Conservation (phyloP, 1,284 basidiomycete genomes). For the Ganoderma lingzhi region DNA sequence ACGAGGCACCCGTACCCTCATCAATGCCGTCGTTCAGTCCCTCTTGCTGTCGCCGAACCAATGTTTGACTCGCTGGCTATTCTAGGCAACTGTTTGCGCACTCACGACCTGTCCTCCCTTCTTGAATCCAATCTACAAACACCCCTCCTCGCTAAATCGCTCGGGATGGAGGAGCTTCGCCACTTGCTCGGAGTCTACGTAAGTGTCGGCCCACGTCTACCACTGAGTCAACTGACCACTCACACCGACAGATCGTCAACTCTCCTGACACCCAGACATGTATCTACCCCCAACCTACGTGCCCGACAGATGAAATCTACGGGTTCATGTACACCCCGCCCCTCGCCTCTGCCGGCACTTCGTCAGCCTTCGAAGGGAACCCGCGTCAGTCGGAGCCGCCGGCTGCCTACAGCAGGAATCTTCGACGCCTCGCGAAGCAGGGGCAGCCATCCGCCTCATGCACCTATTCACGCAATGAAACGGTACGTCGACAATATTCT, state of each 20-base stretch:
- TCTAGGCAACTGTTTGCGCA: constrained; percentile 9
- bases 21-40: neutral
- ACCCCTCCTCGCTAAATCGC: constrained; percentile 1
- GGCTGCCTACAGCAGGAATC: constrained; percentile 1
- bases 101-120: neutral
- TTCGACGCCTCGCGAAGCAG: constrained; percentile 7
- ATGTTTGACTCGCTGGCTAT: neutral
- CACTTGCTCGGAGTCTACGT: constrained; percentile 3
- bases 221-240: neutral
- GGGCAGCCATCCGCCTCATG: constrained; percentile 15
- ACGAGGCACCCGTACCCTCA: neutral
- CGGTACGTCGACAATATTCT: constrained; percentile 14
- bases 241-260: constrained; percentile 9
- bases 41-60: neutral
- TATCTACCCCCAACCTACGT: constrained; percentile 50
- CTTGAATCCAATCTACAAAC: constrained; percentile 4
- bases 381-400: neutral
- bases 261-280: constrained; percentile 37
- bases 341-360: constrained; percentile 42
- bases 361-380: constrained; percentile 46
- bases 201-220: neutral
- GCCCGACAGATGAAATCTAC: constrained; percentile 49
- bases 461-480: constrained; percentile 24
- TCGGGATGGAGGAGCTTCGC: neutral
- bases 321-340: constrained; percentile 52